Evolutionary conservation across 2,329 filamentous ascomycete species (phyloP), one percentile per base, ranked within the genome.

Genomic region (Fusarium illudens): DNA sequence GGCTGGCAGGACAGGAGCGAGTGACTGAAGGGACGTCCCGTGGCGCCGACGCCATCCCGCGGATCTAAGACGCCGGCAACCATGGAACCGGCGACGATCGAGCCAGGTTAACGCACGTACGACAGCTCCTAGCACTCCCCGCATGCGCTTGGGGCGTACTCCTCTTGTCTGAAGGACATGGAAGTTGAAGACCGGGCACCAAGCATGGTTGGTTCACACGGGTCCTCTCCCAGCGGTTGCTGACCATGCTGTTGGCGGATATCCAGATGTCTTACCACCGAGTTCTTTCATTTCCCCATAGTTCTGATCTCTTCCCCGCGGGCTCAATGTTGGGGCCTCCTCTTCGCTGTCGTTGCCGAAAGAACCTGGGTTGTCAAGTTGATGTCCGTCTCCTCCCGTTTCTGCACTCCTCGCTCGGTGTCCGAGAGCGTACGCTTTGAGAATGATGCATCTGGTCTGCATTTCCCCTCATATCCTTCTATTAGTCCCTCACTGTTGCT

Each of bases 381-480:
- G 44, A 63, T 20, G n/a, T 27, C 32, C 46, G 51, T 36, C 37
- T 64, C 33, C 29, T 51, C 37, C 39, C 50, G 36, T 57, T 44
- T 48, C 48, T 64, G 37, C 33, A 51, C 19, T 27, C 25, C 34
- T 59, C 19, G 34, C n/a, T 49, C 54, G n/a, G 11, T 30, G 46
- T 32, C 27, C 27, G 46, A 49, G 46, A 17, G 17, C 19, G 46
- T 49, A 32, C 19, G 17, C 13, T 49, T 30, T 49, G 46, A 49
- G 17, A 22, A 27, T 27, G 27, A 34, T 32, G 33, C 19, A 22
- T 42, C 19, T 17, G 2, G n/a, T 49, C 29, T 49, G 12, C 7
- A 19, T 30, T 32, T 48, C 34, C 22, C 32, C 49, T 61, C 52
- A 53, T 22, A 19, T 27, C 50, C 60, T 42, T 64, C 29, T 46